Evolutionary conservation across 1,284 basidiomycete genomes (phyloP), one percentile per base, ranked within the genome.

Genomic region (Ceratobasidium sp.): DNA sequence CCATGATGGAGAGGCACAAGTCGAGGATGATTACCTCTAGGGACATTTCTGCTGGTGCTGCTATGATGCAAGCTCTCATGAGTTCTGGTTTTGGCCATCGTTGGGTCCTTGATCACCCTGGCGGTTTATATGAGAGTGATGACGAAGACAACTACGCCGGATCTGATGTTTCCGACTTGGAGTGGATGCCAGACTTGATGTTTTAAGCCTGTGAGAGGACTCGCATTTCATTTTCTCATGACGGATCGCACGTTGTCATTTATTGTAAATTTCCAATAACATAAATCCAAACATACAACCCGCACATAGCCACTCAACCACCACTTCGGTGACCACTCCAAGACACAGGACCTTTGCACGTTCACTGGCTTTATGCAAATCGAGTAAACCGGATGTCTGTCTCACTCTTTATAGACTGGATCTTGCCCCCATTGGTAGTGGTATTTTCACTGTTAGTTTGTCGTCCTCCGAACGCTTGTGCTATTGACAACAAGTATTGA

Each of bases 1-100:
- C 53, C 21, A 71, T 74, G 70, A 70, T 73, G 62, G 69, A 65
- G n/a, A 32, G 23, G 41, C 65, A 67, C 50, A 74, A 74, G 41
- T 23, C 67, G 23, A 70, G 45, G 55, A 10, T 58, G 32, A 50
- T 58, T 48, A 55, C 67, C 3, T 69, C 65, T n/a, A 43, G 55
- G 26, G 3, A 43, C 10, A 26, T 58, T 48, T 21, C 39, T 10
- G 48, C 53, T 26, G 36, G 14, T 6, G 34, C n/a, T 21, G 43
- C 67, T 10, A 23, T 70, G 32, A 58, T 70, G 41, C 53, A 70
- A 30, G 50, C 64, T 45, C 16, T 70, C 41, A 58, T 70, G 18
- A 58, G 26, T n/a, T 14, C 43, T 34, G 59, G 59, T 21, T 46
- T 46, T 26, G 59, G 59, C 1, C 67, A 43, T 30, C 67, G 39